These are phyloP conservation scores for Talaromyces rugulosus DNA, from an alignment of 2,329 filamentous ascomycete species.

Conservation along the genomic window DNA sequence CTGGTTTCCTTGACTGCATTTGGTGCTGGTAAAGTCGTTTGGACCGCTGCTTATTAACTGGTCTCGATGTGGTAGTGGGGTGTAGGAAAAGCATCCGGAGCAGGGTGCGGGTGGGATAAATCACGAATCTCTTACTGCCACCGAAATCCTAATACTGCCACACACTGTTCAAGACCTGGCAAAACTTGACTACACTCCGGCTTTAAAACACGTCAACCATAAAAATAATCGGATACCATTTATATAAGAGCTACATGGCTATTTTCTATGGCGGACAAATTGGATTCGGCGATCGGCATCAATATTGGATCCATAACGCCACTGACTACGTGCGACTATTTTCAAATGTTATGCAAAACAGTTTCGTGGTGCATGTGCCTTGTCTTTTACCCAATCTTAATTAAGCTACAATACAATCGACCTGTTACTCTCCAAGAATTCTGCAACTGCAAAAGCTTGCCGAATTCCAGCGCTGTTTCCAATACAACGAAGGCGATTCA, in stretches of 20 bases:
- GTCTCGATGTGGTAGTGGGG: background rate
- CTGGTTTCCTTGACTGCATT: background rate
- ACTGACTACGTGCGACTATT: no score
- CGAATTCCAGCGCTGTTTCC: slow-evolving; percentile 13
- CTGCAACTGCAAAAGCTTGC: slow-evolving; percentile 12
- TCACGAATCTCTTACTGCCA: background rate
- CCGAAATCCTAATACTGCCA: background rate
- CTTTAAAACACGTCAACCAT: no score
- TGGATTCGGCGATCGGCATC: no score
- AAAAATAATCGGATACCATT: no score
- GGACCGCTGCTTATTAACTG: background rate
- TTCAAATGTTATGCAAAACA: no score
- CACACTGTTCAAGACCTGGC: background rate
- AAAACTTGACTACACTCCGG: no score
- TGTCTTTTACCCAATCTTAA: background rate
- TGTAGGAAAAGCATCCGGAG: background rate
- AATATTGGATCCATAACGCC: no score
- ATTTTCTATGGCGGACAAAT: no score
- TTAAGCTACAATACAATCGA: background rate
- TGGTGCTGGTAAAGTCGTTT: background rate
- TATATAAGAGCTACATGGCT: no score
- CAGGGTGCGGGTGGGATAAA: background rate
- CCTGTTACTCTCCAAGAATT: slow-evolving; percentile 3
- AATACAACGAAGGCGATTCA: slow-evolving; percentile 11
- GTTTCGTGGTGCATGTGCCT: no score